Base-by-base conservation (phyloP, 768 basidiomycete species). In the Porpolomopsis calyptriformis region DNA sequence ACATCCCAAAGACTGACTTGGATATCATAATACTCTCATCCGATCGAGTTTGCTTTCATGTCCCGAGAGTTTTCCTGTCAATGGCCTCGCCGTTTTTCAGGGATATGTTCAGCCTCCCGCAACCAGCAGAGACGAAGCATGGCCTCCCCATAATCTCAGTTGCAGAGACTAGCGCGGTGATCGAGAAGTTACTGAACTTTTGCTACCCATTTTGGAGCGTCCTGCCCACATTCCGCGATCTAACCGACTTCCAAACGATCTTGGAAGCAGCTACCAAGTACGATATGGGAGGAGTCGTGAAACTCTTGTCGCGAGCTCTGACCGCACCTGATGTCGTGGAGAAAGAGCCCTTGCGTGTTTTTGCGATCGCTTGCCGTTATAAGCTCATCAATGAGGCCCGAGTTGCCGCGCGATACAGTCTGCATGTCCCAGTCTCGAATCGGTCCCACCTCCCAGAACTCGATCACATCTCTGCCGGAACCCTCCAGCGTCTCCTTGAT, bases 31-130 rank as follows among this genome's bases (percentile, higher is more conserved):
- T 82, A 34, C 70, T 73, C 43, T 72, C 77, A 7, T 74, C 71
- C 40, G 78, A 80, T 54, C 53, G 59, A 14, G 60, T 66, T 44
- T 64, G 69, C 58, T 80, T 79, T 59, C 67, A 67, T 48, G 70
- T 75, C 45, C 74, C 74, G 66, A 76, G 74, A 52, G 52, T 70
- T 33, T 61, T 81, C 45, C 64, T 82, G 9, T 67, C 73, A 14
- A 54, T 77, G 12, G 72, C 76, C 1, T 82, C 81, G 8, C 66
- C 73, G 4, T 71, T 82, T 57, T 81, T 82, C 51, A 64, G 64
- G 40, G 65, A 68, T 50, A 73, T 78, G 64, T 73, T 81, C 51
- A 65, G 68, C 6, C 57, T 80, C 22, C 78, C 78, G 20, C 66
- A 67, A 52, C 68, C 76, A 1, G 59, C 55, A 10, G 57, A 64